Percentiles rank a stretch among this genome's conserved stretches.
Evolutionary conservation across 2,329 filamentous ascomycete genomes (phyloP).

Genomic region (Arthrobotrys musiformis): DNA sequence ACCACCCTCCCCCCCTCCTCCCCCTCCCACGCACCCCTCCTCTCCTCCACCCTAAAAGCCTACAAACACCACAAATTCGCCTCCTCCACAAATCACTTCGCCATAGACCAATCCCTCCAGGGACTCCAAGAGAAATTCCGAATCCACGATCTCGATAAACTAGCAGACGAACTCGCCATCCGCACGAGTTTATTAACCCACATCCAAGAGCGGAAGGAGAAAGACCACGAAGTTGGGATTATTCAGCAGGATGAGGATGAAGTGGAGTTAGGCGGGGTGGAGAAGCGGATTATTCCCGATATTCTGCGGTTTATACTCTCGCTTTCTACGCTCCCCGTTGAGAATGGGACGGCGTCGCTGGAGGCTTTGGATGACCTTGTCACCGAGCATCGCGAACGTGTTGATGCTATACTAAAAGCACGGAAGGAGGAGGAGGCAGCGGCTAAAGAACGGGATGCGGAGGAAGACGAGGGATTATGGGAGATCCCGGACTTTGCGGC

Average conservation of each 20-base stretch:
- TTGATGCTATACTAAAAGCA: too few relatives aligned
- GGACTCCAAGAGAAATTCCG: conserved; percentile 84
- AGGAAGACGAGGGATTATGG: conserved; percentile 71
- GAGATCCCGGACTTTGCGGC: conserved; percentile 73
- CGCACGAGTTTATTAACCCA: conserved; percentile 63
- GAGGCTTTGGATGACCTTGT: conserved; percentile 72
- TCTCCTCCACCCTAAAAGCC: conserved; percentile 38
- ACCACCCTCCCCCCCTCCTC: conserved; percentile 22
- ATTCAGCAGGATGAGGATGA: conserved; percentile 59
- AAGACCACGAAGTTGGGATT: conserved; percentile 59
- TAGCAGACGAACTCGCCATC: conserved; percentile 75
- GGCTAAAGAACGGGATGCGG: conserved; percentile 77
- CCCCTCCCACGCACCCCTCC: conserved; percentile 15
- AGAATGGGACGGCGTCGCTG: conserved; percentile 71
- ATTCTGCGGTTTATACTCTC: conserved; percentile 80
- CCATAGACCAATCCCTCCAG: conserved; percentile 14
- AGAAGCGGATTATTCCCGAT: conserved; percentile 71
- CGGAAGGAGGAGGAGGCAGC: conserved; percentile 86
- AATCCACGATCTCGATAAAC: conserved; percentile 79
- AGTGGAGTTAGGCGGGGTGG: not conserved
- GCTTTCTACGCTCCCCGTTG: conserved; percentile 81
- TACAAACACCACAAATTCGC: conserved; percentile 33
- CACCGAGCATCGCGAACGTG: too few relatives aligned
- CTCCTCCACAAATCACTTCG: conserved; percentile 27
- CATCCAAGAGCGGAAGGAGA: not conserved